Conservation (phyloP, 78 protist genomes). For the Salpingoeca rosetta region DNA sequence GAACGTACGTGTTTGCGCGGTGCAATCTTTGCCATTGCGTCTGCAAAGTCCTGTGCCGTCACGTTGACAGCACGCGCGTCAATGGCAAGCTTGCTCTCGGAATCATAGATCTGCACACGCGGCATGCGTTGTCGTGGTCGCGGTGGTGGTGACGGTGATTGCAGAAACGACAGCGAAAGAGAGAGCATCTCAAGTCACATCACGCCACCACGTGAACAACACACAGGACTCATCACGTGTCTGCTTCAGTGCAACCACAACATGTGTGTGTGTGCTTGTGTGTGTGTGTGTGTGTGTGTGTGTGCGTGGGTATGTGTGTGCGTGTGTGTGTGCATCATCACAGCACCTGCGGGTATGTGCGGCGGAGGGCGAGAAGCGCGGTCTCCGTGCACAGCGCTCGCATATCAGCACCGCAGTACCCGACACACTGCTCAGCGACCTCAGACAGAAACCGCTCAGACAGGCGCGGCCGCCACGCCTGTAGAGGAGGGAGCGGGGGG, state of each 20-base stretch:
- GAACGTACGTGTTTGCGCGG: neutral
- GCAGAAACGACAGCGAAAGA: too few species aligned
- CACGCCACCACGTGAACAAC: too few species aligned
- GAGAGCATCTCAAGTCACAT: too few species aligned
- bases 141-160: too few species aligned
- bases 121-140: too few species aligned
- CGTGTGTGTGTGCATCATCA: too few species aligned
- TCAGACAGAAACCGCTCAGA: neutral
- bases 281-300: too few species aligned
- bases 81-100: neutral
- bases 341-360: conserved; percentile 7
- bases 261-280: too few species aligned
- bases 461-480: conserved; percentile 11
- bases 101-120: too few species aligned
- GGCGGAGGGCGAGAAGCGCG: conserved; percentile 49
- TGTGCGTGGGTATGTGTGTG: too few species aligned
- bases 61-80: neutral
- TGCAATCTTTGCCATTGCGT: neutral
- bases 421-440: conserved; percentile 43
- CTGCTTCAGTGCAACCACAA: too few species aligned
- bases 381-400: conserved; percentile 75
- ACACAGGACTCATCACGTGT: too few species aligned
- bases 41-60: neutral
- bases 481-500: conserved; percentile 17
- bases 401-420: conserved; percentile 74